Conservation (phyloP, 2,329 filamentous ascomycete genomes). For the Trichoderma koningii region DNA sequence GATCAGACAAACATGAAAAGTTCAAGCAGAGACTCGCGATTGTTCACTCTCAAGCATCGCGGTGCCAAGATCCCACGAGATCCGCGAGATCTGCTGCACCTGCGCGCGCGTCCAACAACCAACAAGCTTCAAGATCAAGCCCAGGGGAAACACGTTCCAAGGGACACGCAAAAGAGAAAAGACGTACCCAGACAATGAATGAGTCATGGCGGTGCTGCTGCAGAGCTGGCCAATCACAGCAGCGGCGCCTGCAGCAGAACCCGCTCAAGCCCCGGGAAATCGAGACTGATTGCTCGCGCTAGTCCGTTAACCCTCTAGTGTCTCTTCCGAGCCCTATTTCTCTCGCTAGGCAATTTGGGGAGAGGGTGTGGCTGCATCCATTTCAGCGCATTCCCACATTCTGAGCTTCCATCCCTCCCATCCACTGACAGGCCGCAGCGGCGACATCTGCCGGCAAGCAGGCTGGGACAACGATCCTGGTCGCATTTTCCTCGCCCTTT, state of each 20-base stretch:
- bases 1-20: background rate
- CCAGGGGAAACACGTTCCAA: background rate
- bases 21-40: background rate
- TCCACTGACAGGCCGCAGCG: conserved; percentile 2
- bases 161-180: background rate
- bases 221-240: background rate
- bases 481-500: background rate
- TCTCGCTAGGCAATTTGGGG: background rate
- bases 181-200: background rate
- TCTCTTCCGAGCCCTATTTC: too few species aligned
- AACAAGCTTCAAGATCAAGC: background rate
- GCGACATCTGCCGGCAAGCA: conserved; percentile 18
- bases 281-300: conserved; percentile 15
- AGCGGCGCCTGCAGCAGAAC: background rate
- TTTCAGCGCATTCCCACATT: too few species aligned
- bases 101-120: conserved; percentile 9
- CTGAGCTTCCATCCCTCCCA: background rate
- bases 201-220: background rate
- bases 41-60: background rate
- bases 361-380: background rate
- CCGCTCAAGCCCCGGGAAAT: conserved; percentile 40
- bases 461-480: conserved; percentile 14
- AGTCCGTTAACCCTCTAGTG: too few species aligned
- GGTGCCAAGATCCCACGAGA: conserved; percentile 10
- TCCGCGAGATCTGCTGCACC: background rate